Conservation (phyloP, 2,329 filamentous ascomycete genomes). For the Herpotrichia juniperi region DNA sequence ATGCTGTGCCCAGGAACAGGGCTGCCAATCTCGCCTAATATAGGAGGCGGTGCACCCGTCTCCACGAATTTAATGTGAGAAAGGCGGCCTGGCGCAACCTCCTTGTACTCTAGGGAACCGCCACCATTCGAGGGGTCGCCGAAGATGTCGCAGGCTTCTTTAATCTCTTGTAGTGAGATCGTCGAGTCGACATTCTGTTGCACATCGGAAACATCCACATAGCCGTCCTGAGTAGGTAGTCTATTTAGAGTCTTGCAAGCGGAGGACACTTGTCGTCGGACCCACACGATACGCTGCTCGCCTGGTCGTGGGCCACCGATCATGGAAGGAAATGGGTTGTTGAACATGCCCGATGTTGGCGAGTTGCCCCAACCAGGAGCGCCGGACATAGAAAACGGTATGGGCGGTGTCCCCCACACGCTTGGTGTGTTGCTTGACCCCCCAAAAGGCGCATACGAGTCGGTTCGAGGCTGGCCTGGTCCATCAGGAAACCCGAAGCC, state of each 20-base stretch:
- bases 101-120: constrained; percentile 78
- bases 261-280: constrained; percentile 69
- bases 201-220: constrained; percentile 70
- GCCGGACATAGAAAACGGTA: constrained; percentile 48
- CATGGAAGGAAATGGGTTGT: constrained; percentile 33
- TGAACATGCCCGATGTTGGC: constrained; percentile 41
- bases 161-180: constrained; percentile 70
- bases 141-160: constrained; percentile 88
- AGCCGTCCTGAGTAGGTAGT: constrained; percentile 62
- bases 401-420: constrained; percentile 50
- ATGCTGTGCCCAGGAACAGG: constrained; percentile 52
- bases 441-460: constrained; percentile 42
- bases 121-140: constrained; percentile 82
- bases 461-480: constrained; percentile 34
- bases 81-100: constrained; percentile 51
- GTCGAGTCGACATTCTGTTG: constrained; percentile 68
- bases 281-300: constrained; percentile 37
- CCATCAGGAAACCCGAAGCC: constrained; percentile 43
- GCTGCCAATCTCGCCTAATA: constrained; percentile 56
- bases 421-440: constrained; percentile 34
- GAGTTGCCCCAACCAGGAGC: constrained; percentile 48
- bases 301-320: constrained; percentile 30
- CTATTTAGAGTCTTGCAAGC: constrained; percentile 71
- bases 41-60: constrained; percentile 28
- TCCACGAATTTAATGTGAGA: constrained; percentile 53